Evolutionary conservation across 129 eudicot species (phyloP).

Genomic region (Ambrosia artemisiifolia): DNA sequence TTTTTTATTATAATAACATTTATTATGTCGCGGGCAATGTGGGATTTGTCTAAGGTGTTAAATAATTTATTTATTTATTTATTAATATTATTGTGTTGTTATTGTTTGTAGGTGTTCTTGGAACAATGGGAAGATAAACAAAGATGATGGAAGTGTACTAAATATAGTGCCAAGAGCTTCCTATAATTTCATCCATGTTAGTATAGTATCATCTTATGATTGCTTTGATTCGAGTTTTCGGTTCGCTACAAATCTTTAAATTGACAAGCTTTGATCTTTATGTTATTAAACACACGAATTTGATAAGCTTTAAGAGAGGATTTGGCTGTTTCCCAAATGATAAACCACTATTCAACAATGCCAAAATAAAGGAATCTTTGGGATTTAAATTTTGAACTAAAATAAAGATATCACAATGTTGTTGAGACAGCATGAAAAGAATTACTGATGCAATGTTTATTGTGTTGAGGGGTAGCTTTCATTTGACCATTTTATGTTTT

Average conservation of each 20-base stretch:
- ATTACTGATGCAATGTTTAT: not conserved
- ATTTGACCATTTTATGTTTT: not conserved
- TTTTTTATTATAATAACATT: too few species aligned
- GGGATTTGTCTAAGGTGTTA: too few species aligned
- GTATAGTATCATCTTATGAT: conserved; percentile 10
- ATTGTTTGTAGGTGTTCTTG: conserved; percentile 15
- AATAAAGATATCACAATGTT: not conserved
- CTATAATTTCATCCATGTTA: conserved; percentile 16
- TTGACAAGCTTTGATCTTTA: not conserved
- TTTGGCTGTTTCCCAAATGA: conserved; percentile 4
- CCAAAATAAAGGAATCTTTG: conserved; percentile 5
- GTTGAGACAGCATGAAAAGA: not conserved
- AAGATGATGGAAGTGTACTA: conserved; percentile 6
- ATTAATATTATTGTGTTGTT: not conserved
- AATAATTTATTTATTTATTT: not conserved
- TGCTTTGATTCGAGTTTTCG: not conserved
- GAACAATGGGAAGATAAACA: conserved; percentile 21
- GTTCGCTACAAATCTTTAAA: not conserved
- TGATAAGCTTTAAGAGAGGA: not conserved
- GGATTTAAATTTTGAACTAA: not conserved
- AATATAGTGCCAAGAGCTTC: conserved; percentile 23
- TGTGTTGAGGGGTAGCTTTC: not conserved
- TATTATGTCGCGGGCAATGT: too few species aligned
- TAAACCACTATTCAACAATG: conserved; percentile 4
- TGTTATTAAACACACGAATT: not conserved